A percentile compares a stretch with the other conserved stretches of the same genome.
phyloP scores from a whole-genome alignment of 139 green algal species.

The Ettlia oleoabundans region DNA sequence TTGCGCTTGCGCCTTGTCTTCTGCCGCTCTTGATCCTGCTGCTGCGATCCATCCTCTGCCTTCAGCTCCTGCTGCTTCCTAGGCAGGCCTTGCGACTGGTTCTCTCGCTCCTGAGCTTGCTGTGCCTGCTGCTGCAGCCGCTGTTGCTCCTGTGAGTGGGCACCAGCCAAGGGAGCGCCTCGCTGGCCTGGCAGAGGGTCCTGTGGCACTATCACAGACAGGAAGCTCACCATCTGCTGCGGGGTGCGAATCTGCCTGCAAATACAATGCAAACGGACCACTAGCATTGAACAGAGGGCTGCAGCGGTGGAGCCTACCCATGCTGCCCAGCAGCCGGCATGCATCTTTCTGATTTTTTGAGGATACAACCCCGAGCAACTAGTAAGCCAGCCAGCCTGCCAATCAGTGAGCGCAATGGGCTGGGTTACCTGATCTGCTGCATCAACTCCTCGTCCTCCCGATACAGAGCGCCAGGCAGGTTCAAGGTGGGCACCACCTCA shows the following conservation, averaged over 20 bases:
- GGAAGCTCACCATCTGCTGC: neutral
- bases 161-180: neutral
- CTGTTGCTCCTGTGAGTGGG: neutral
- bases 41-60: neutral
- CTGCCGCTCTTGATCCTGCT: neutral
- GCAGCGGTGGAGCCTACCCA: too few relatives aligned
- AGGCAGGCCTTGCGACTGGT: neutral
- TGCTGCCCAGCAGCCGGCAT: too few relatives aligned
- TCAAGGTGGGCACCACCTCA: too few relatives aligned
- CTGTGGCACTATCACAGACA: neutral
- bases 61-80: neutral
- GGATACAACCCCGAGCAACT: too few relatives aligned
- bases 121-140: neutral
- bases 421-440: slow-evolving; percentile 22
- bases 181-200: slow-evolving; percentile 11
- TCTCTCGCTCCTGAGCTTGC: too few relatives aligned
- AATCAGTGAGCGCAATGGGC: too few relatives aligned
- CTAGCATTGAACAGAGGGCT: neutral
- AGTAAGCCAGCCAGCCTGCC: too few relatives aligned
- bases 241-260: slow-evolving; percentile 1
- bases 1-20: neutral
- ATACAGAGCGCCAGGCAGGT: slow-evolving; percentile 5
- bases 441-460: slow-evolving; percentile 8
- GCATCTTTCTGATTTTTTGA: too few relatives aligned
- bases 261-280: neutral